Percentiles rank a stretch among this genome's conserved stretches.
Conservation (phyloP, 1,139 yeast genomes). For the Yamadazyma atmosphaerica region DNA sequence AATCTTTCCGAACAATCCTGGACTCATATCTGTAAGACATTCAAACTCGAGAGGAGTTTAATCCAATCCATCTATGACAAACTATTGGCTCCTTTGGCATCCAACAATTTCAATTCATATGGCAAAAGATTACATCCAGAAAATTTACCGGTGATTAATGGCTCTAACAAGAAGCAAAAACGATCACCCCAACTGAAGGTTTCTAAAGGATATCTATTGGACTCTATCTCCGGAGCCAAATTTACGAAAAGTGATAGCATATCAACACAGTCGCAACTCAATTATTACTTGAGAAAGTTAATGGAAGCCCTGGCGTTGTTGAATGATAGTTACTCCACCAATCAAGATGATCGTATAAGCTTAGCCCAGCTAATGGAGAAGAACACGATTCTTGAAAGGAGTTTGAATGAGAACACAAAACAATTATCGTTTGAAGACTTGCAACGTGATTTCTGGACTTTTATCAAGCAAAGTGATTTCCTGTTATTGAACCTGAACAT, state of each 20-base stretch:
- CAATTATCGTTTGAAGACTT: neutral
- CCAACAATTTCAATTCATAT: neutral
- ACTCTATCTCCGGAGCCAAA: constrained; percentile 28
- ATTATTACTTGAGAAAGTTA: constrained; percentile 23
- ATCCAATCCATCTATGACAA: neutral
- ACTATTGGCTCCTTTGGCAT: neutral
- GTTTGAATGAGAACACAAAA: constrained; percentile 20
- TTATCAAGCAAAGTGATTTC: constrained; percentile 14
- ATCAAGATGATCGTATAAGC: constrained; percentile 40
- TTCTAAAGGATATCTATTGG: constrained; percentile 51
- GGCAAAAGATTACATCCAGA: neutral
- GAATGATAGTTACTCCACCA: constrained; percentile 31
- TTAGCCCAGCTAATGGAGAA: constrained; percentile 55
- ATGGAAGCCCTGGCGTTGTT: constrained; percentile 17
- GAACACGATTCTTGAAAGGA: constrained; percentile 43
- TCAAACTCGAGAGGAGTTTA: neutral
- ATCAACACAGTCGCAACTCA: constrained; percentile 28
- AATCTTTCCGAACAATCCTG: constrained; percentile 58
- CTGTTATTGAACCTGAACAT: constrained; percentile 3
- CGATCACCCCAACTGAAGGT: constrained; percentile 47
- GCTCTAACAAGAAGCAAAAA: constrained; percentile 39
- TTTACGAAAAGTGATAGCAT: constrained; percentile 20
- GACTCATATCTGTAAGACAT: constrained; percentile 72
- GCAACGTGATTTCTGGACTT: constrained; percentile 13
- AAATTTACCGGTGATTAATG: neutral